phyloP scores from a whole-genome alignment of 2,329 filamentous ascomycete genomes.

The Fusarium siculi region DNA sequence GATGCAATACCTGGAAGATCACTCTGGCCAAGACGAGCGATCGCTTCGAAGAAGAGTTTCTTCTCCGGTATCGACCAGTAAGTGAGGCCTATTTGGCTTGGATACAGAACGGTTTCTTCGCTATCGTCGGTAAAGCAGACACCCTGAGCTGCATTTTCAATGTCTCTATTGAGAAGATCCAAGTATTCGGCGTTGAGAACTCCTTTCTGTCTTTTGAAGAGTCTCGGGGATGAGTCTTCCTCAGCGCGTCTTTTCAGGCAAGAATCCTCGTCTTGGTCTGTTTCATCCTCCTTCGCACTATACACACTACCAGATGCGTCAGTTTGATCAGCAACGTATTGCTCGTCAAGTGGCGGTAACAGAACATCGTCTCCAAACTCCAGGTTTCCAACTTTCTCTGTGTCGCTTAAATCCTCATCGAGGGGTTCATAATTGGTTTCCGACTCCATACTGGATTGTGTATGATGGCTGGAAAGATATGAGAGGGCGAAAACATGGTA shows the following conservation, averaged over 20 bases:
- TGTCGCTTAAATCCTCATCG: slow-evolving; percentile 24
- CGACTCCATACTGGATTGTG: slow-evolving; percentile 47
- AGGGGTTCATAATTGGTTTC: slow-evolving; percentile 36
- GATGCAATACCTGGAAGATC: slow-evolving; percentile 70
- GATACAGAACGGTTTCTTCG: slow-evolving; percentile 45
- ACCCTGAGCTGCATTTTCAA: slow-evolving; percentile 61
- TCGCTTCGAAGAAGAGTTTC: slow-evolving; percentile 70
- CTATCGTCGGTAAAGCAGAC: slow-evolving; percentile 47
- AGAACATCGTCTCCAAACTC: slow-evolving; percentile 17
- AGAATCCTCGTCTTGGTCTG: slow-evolving; percentile 5
- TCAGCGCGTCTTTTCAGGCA: slow-evolving; percentile 48
- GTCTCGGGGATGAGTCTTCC: slow-evolving; percentile 38
- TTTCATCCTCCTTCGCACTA: slow-evolving; percentile 22
- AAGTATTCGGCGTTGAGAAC: slow-evolving; percentile 60
- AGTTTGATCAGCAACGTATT: slow-evolving; percentile 10
- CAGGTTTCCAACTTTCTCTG: not conserved
- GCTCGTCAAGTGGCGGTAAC: not conserved
- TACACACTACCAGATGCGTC: slow-evolving; percentile 28
- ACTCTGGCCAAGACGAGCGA: slow-evolving; percentile 72
- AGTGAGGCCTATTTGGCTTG: slow-evolving; percentile 73
- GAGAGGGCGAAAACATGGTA: slow-evolving; percentile 46
- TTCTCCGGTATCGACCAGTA: slow-evolving; percentile 80
- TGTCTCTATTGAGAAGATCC: slow-evolving; percentile 65
- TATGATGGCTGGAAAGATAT: slow-evolving; percentile 30
- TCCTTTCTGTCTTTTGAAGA: slow-evolving; percentile 59